Conservation (phyloP, 2,329 filamentous ascomycete species). For the Aureobasidium sp. region DNA sequence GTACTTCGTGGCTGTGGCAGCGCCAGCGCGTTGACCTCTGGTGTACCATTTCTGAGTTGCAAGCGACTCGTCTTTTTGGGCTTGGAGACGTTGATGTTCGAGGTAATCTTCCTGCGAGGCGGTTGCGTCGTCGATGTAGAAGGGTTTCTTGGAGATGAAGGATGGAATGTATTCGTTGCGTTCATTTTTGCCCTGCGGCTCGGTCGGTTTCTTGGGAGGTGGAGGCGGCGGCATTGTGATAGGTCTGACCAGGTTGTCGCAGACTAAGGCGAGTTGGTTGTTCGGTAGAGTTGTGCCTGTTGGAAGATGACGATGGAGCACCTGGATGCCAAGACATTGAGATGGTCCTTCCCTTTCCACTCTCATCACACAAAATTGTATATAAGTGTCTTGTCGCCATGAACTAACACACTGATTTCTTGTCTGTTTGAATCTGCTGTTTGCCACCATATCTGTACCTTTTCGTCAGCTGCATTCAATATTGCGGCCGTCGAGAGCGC, state of each 20-base stretch:
- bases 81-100: constrained; percentile 84
- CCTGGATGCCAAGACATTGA: background rate
- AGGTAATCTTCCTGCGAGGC: constrained; percentile 73
- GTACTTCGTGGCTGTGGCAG: constrained; percentile 80
- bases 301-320: background rate
- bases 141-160: constrained; percentile 96
- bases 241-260: background rate
- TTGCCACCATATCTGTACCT: background rate
- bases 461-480: background rate
- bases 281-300: background rate
- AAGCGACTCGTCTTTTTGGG: constrained; percentile 49
- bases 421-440: background rate
- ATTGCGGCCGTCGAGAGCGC: background rate
- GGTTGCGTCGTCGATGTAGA: constrained; percentile 79
- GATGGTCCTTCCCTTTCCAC: background rate
- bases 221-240: constrained; percentile 20
- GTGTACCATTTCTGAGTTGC: constrained; percentile 84
- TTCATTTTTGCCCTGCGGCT: constrained; percentile 54
- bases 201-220: constrained; percentile 75
- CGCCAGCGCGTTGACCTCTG: constrained; percentile 72
- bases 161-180: constrained; percentile 97
- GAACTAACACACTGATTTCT: background rate
- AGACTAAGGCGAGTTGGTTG: background rate
- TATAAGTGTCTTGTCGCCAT: background rate
- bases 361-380: background rate